Percentiles rank a stretch among this genome's conserved stretches.
phyloP scores from a whole-genome alignment of 2,329 filamentous ascomycete genomes.

The Botrytis hyacinthi region DNA sequence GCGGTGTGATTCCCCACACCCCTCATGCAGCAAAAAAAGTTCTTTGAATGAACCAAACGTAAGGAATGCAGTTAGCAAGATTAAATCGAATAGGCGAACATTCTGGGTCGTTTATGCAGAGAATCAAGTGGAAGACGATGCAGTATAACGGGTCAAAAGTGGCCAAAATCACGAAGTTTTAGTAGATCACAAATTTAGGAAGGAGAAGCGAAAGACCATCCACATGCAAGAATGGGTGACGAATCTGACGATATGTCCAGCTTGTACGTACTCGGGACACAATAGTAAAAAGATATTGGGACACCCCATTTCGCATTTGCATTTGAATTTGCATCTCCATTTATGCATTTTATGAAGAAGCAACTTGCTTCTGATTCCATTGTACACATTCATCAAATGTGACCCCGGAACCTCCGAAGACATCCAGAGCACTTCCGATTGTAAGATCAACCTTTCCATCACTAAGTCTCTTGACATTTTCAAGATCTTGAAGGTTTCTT shows the following conservation, averaged over 20 bases:
- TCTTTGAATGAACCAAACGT: background rate
- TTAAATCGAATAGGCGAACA: background rate
- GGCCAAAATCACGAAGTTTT: background rate
- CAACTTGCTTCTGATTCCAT: slow-evolving; percentile 67
- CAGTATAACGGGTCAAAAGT: background rate
- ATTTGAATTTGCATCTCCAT: background rate
- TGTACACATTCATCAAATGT: slow-evolving; percentile 83
- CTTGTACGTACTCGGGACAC: background rate
- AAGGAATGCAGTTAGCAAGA: background rate
- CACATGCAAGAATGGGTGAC: background rate
- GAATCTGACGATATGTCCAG: background rate
- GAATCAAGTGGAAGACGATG: slow-evolving; percentile 14
- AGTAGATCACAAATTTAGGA: background rate
- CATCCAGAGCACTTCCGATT: slow-evolving; percentile 93
- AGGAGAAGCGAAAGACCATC: background rate
- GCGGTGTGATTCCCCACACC: slow-evolving; percentile 14
- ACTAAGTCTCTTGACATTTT: slow-evolving; percentile 76
- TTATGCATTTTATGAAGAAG: slow-evolving; percentile 12
- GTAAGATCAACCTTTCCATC: slow-evolving; percentile 83
- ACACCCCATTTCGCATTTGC: background rate
- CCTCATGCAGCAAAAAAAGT: slow-evolving; percentile 17
- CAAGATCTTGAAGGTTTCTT: slow-evolving; percentile 75
- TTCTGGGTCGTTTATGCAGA: background rate
- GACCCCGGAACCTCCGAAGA: slow-evolving; percentile 87
- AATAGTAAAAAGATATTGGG: background rate